Base-by-base conservation (phyloP, 495 filamentous ascomycete genomes). In the Coniosporium apollinis region DNA sequence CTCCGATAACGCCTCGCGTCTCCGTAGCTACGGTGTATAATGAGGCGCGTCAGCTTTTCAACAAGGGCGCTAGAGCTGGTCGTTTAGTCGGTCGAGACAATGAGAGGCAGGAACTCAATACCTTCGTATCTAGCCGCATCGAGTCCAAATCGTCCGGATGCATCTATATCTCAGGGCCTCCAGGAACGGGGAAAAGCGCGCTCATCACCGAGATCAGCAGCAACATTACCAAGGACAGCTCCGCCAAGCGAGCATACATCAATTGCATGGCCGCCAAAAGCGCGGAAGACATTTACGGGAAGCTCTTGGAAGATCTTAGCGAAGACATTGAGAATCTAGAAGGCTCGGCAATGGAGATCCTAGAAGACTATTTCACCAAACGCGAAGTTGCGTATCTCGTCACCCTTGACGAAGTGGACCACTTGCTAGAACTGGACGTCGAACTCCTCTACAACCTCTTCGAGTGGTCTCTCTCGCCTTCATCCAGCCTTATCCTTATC, bases 231-330 rank as follows among this genome's bases (percentile, higher is more conserved):
- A 48, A 54, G 3, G 51, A 55, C 8, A 34, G 24, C 8, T 39
- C 22, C 19, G 57, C 84, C 33, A 75, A 71, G 47, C 72, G 71
- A 28, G 70, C 74, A 2, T 84, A 86, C 50, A 60, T 99, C 61
- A 99, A 99, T 47, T 99, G 89, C 56, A 92, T 93, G 72, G 89
- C 83, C 55, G 77, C 93, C 55, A 87, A 89, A 45, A 73, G 67
- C 36, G 74, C 83, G 4, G 69, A 70, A 38, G 85, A 91, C 46
- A 67, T 96, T 15, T 91, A 84, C 51, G 64, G 67, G 42, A 82
- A 69, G 24, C 60, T 97, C 19, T 50, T 83, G 21, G 67, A 74
- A 42, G 67, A 76, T 36, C 62, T 82, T n/a, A 56, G 61, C 28
- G 70, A 70, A 26, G 55, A 62, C 14, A 33, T 45, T 14, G 53